Percentiles rank a stretch among this genome's conserved stretches.
Conservation (phyloP, 1,284 basidiomycete genomes). For the Pascua guehoae region DNA sequence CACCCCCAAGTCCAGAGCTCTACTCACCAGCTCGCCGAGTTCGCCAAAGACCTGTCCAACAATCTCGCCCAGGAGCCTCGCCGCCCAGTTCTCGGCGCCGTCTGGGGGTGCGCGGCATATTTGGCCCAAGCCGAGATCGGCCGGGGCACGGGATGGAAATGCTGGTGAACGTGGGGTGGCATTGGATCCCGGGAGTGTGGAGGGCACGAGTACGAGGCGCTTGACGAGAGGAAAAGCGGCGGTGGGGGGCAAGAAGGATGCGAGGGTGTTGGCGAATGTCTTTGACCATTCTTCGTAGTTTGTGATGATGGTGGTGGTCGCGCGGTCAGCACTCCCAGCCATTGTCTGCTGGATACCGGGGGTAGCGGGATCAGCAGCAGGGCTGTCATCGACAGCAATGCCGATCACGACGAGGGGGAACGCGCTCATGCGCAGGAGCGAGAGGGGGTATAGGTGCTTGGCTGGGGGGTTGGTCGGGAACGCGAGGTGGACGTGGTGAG, state of each 20-base stretch:
- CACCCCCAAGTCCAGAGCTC: too few relatives aligned
- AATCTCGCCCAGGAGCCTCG: slow-evolving; percentile 77
- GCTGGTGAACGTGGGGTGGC: background rate
- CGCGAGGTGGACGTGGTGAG: slow-evolving; percentile 39
- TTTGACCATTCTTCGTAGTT: slow-evolving; percentile 23
- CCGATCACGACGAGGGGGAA: slow-evolving; percentile 45
- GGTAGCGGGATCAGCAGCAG: background rate
- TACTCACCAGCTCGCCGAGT: slow-evolving; percentile 63
- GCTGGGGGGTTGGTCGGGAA: slow-evolving; percentile 35
- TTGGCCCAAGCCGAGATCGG: too few relatives aligned
- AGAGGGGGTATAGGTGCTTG: slow-evolving; percentile 37
- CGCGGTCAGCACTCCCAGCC: slow-evolving; percentile 28
- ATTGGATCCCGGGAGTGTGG: slow-evolving; percentile 16
- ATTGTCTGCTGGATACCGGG: slow-evolving; percentile 22
- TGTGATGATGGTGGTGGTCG: slow-evolving; percentile 42
- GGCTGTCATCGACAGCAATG: slow-evolving; percentile 30
- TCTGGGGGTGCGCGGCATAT: slow-evolving; percentile 31
- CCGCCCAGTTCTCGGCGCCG: slow-evolving; percentile 58
- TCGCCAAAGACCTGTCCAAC: slow-evolving; percentile 78
- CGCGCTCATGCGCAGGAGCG: slow-evolving; percentile 33
- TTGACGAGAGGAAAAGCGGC: slow-evolving; percentile 69
- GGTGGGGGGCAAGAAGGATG: slow-evolving; percentile 54
- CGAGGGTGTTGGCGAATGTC: slow-evolving; percentile 36
- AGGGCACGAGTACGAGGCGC: slow-evolving; percentile 53
- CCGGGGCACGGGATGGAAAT: background rate